These are phyloP conservation scores for Alloteropsis angusta DNA, from an alignment of 202 grass and related monocot genomes.

Conservation along the genomic window DNA sequence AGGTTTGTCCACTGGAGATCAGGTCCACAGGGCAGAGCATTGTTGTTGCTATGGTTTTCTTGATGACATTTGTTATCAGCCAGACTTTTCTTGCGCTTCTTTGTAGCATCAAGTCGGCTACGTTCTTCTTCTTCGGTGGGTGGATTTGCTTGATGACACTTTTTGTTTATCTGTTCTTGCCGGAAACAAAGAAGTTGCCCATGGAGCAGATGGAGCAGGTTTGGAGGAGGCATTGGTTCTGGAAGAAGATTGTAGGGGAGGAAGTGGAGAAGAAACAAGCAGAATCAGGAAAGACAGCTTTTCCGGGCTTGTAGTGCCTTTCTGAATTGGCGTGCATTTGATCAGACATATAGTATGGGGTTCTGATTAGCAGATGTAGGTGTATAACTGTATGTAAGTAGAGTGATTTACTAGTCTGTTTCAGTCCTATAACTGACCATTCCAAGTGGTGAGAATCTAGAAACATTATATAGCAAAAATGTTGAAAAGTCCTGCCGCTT, in stretches of 20 bases:
- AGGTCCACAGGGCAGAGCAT: conserved; percentile 67
- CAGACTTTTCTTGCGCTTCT: conserved; percentile 54
- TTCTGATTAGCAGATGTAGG: not conserved
- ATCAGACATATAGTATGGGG: not conserved
- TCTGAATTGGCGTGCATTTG: conserved; percentile 11
- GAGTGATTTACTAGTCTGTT: not conserved
- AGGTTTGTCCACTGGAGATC: conserved; percentile 60
- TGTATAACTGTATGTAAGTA: not conserved
- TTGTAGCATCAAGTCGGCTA: conserved; percentile 48
- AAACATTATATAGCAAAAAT: not conserved
- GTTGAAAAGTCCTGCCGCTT: not conserved
- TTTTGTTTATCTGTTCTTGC: conserved; percentile 49
- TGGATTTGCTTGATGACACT: conserved; percentile 54
- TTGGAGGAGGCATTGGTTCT: conserved; percentile 64
- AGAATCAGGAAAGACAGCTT: not conserved
- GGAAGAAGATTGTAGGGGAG: conserved; percentile 47
- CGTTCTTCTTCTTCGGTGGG: conserved; percentile 51
- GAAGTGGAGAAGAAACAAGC: conserved; percentile 9
- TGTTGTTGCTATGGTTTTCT: conserved; percentile 50
- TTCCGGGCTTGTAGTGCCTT: conserved; percentile 3
- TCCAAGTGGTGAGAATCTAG: not conserved
- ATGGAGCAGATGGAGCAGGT: conserved; percentile 68
- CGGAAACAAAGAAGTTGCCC: conserved; percentile 61
- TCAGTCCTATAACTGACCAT: not conserved
- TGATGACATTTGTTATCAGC: conserved; percentile 52